These are phyloP conservation scores for Chrysoporthe puriensis DNA, from an alignment of 2,329 filamentous ascomycete species.

Conservation along the genomic window DNA sequence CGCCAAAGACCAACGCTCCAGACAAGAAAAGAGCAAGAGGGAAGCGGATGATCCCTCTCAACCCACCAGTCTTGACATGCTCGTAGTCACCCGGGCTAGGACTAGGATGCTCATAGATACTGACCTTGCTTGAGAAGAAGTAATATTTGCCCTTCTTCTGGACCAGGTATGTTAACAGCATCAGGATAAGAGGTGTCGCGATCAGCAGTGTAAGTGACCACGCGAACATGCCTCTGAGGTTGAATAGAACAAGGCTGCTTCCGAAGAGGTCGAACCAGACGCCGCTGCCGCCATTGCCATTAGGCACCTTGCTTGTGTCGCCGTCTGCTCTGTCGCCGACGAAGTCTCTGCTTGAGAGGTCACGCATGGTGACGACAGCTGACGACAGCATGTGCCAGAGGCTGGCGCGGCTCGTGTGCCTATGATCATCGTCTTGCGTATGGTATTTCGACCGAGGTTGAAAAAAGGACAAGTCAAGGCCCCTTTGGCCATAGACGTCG, in stretches of 20 bases:
- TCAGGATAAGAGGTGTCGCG: constrained; percentile 73
- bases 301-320: constrained; percentile 64
- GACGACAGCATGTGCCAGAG: constrained; percentile 96
- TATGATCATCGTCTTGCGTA: constrained; percentile 83
- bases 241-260: constrained; percentile 75
- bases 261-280: constrained; percentile 98
- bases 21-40: constrained; percentile 75
- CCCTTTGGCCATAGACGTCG: constrained; percentile 76
- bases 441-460: constrained; percentile 86
- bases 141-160: constrained; percentile 82
- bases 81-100: constrained; percentile 47
- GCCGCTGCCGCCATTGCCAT: constrained; percentile 67
- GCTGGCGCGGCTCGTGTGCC: constrained; percentile 70
- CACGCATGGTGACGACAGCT: constrained; percentile 73
- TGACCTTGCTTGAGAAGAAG: constrained; percentile 69
- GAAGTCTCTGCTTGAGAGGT: constrained; percentile 71
- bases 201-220: constrained; percentile 84
- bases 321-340: constrained; percentile 59
- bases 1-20: constrained; percentile 68
- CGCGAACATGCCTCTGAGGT: constrained; percentile 82
- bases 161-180: constrained; percentile 70
- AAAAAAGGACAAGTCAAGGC: constrained; percentile 91
- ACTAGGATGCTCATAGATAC: constrained; percentile 60
- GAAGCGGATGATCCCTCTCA: constrained; percentile 82
- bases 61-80: constrained; percentile 69